These are phyloP conservation scores for Neoascochyta sp. DNA, from an alignment of 2,329 filamentous ascomycete species.

Conservation along the genomic window DNA sequence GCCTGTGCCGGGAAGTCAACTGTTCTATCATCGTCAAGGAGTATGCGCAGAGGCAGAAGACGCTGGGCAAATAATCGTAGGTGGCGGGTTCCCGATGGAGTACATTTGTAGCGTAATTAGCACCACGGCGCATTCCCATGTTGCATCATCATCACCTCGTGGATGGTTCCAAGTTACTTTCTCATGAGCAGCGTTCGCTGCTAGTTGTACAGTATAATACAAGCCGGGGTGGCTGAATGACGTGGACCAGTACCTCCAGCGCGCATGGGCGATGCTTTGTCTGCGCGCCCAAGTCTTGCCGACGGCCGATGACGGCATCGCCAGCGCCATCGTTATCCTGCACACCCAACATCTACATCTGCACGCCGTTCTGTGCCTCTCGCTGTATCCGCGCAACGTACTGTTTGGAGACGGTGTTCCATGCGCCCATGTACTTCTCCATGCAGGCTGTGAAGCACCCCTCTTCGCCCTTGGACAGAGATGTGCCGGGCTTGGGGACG, in stretches of 20 bases:
- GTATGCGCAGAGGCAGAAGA: constrained; percentile 60
- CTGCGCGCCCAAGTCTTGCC: too few species aligned
- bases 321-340: too few species aligned
- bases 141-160: too few species aligned
- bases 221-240: background rate
- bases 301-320: too few species aligned
- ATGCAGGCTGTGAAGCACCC: constrained; percentile 51
- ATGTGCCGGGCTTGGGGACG: constrained; percentile 50
- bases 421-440: constrained; percentile 55
- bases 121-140: background rate
- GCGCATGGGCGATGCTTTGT: too few species aligned
- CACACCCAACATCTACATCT: constrained; percentile 1
- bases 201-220: constrained; percentile 26
- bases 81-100: too few species aligned
- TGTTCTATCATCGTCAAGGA: constrained; percentile 83
- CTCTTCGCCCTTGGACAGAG: constrained; percentile 49
- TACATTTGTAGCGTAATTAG: constrained; percentile 2
- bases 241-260: too few species aligned
- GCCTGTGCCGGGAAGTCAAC: constrained; percentile 79
- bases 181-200: constrained; percentile 5
- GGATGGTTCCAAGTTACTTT: too few species aligned
- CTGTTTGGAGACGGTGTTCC: constrained; percentile 50
- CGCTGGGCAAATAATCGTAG: constrained; percentile 38
- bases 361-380: constrained; percentile 17
- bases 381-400: constrained; percentile 50